Percentiles rank a stretch among this genome's conserved stretches.
These are phyloP conservation scores for Fraxinus platypoda DNA, from an alignment of 305 asterid species.

Conservation along the genomic window DNA sequence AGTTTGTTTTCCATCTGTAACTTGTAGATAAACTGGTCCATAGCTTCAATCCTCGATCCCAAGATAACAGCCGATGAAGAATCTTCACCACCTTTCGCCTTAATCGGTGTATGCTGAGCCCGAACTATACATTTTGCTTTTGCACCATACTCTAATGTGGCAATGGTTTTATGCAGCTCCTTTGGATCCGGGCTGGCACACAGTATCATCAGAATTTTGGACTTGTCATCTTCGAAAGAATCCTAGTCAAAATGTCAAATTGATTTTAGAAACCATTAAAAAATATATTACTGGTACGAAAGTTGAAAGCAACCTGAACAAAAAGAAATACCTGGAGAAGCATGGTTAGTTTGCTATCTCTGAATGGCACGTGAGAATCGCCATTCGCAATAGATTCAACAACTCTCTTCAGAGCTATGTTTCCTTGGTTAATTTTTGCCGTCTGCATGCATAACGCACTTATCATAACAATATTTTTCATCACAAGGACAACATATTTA, in stretches of 20 bases:
- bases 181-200: conserved; percentile 96
- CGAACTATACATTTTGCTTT: conserved; percentile 94
- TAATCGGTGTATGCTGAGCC: conserved; percentile 69
- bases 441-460: conserved; percentile 52
- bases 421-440: conserved; percentile 90
- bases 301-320: neutral
- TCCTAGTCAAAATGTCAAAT: conserved; percentile 44
- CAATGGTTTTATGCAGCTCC: conserved; percentile 87
- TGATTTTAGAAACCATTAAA: conserved; percentile 3
- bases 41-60: conserved; percentile 76
- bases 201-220: conserved; percentile 85
- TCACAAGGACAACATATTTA: neutral
- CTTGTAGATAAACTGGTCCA: conserved; percentile 79
- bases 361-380: conserved; percentile 93
- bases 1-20: conserved; percentile 74
- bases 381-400: conserved; percentile 96
- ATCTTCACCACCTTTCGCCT: conserved; percentile 72
- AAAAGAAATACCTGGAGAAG: conserved; percentile 73
- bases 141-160: conserved; percentile 91
- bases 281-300: neutral
- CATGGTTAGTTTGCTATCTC: conserved; percentile 98
- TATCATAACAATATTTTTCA: neutral
- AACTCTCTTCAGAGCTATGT: conserved; percentile 82
- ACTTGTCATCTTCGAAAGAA: conserved; percentile 87
- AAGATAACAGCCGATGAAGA: conserved; percentile 64